Evolutionary conservation across 495 filamentous ascomycete species (phyloP).

Genomic region (Aspergillus saccharolyticus): DNA sequence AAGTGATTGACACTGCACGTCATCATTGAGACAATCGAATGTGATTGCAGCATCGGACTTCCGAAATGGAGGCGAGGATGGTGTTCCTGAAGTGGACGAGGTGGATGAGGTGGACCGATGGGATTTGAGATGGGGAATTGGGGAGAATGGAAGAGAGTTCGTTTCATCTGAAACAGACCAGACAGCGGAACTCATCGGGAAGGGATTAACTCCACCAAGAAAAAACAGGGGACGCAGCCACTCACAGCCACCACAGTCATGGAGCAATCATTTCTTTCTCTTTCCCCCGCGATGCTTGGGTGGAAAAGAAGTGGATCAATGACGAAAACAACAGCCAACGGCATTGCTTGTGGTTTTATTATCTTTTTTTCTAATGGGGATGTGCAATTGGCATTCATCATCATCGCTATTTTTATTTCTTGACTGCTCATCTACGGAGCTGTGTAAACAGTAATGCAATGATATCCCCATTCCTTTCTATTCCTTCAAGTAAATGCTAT

Average conservation of each 20-base stretch:
- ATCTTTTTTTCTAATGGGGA: neutral
- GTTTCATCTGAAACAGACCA: neutral
- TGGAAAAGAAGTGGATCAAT: constrained; percentile 10
- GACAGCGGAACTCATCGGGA: neutral
- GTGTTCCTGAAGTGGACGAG: no score
- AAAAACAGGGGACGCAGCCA: neutral
- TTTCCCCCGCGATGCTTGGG: neutral
- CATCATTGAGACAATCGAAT: neutral
- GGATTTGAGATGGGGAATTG: neutral
- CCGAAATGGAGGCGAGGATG: neutral
- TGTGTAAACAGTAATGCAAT: no score
- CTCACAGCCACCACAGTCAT: constrained; percentile 5
- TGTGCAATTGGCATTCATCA: neutral
- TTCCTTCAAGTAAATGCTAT: neutral
- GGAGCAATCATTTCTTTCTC: constrained; percentile 6
- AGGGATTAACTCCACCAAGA: neutral
- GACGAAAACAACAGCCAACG: constrained; percentile 5
- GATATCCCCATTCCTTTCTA: neutral
- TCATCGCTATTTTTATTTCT: neutral
- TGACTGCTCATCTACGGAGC: neutral
- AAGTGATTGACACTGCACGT: neutral
- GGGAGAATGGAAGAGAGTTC: neutral
- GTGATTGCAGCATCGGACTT: neutral
- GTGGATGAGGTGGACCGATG: neutral
- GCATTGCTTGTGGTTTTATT: constrained; percentile 1